Evolutionary conservation across 192 early-diverging fungal species (phyloP), one percentile per base, ranked within the genome.

Genomic region (Backusella liffmaniae): DNA sequence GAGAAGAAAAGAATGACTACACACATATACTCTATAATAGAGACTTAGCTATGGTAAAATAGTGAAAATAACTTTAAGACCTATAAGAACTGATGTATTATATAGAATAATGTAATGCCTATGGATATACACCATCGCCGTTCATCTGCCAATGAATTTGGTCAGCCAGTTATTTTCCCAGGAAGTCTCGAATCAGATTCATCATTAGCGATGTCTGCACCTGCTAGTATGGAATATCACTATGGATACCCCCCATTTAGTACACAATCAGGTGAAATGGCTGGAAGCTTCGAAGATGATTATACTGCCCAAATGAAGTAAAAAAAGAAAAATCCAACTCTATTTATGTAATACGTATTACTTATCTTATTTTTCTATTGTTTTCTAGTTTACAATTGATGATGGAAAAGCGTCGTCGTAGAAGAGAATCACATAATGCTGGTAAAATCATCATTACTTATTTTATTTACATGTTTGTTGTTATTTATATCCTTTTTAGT

Each of bases 371-470:
- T 62, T 29, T 23, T 62, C 42, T 0, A 23, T 21, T 62, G 66
- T 29, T 26, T 65, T 66, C 56, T 84, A 83, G 79, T 56, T 67
- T 87, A 73, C 84, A 82, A 75, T 21, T 82, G 10, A 69, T 78
- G 41, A 77, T 85, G 79, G 97, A 99, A 81, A 98, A 98, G 80
- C 89, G 96, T 21, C 88, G 96, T 44, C 90, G 95, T 39, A 93
- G 97, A 75, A 87, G 97, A 29, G 97, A 98, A 84, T 96, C 95
- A 65, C 97, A 99, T 85, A 99, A 99, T 80, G 97, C 97, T 29
- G 77, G 77, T 79, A 79, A 74, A 26, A 23, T n/a, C 21, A 41
- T 0, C 2, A 29, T 74, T 13, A 39, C 68, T 77, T 30, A 26
- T 74, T 39, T 59, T 42, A 4, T 46, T 69, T 70, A 56, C 23